These are phyloP conservation scores for Oenanthe sinensis DNA, from an alignment of 129 eudicot species.

Conservation along the genomic window DNA sequence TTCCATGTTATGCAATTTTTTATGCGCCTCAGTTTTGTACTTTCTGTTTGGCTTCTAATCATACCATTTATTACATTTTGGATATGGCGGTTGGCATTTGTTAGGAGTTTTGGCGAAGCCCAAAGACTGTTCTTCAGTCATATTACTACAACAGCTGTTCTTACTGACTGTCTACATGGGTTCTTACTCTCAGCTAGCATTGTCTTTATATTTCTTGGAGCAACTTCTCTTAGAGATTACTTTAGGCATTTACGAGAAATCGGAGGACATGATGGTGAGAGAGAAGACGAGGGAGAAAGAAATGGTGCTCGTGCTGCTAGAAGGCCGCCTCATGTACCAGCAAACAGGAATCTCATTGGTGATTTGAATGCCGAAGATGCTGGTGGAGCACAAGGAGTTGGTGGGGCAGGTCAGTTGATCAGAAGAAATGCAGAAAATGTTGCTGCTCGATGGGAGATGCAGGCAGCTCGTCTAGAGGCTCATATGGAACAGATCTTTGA, in stretches of 20 bases:
- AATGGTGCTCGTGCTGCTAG: slow-evolving; percentile 90
- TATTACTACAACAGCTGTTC: slow-evolving; percentile 56
- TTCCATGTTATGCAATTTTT: slow-evolving; percentile 76
- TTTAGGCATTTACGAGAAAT: slow-evolving; percentile 81
- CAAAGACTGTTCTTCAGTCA: slow-evolving; percentile 71
- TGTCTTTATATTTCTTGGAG: slow-evolving; percentile 83
- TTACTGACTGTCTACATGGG: slow-evolving; percentile 88
- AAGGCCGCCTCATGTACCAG: slow-evolving; percentile 60
- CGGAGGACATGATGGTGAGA: slow-evolving; percentile 81
- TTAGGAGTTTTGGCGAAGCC: slow-evolving; percentile 73
- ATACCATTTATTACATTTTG: slow-evolving; percentile 91
- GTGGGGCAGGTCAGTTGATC: slow-evolving; percentile 89
- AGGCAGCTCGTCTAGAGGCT: slow-evolving; percentile 96
- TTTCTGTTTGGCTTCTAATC: slow-evolving; percentile 83
- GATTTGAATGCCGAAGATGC: slow-evolving; percentile 78
- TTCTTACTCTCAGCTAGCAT: slow-evolving; percentile 91
- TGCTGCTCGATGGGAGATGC: slow-evolving; percentile 96
- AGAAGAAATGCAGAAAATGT: slow-evolving; percentile 92
- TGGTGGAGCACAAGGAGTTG: slow-evolving; percentile 75
- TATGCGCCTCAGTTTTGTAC: slow-evolving; percentile 74
- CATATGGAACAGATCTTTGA: slow-evolving; percentile 98
- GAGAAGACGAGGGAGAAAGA: slow-evolving; percentile 80
- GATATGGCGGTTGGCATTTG: slow-evolving; percentile 93
- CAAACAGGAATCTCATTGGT: slow-evolving; percentile 52
- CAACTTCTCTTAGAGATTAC: slow-evolving; percentile 84